A percentile compares a stretch with the other conserved stretches of the same genome.
Conservation (phyloP, 2,329 filamentous ascomycete species). For the Nannizzia gypsea region DNA sequence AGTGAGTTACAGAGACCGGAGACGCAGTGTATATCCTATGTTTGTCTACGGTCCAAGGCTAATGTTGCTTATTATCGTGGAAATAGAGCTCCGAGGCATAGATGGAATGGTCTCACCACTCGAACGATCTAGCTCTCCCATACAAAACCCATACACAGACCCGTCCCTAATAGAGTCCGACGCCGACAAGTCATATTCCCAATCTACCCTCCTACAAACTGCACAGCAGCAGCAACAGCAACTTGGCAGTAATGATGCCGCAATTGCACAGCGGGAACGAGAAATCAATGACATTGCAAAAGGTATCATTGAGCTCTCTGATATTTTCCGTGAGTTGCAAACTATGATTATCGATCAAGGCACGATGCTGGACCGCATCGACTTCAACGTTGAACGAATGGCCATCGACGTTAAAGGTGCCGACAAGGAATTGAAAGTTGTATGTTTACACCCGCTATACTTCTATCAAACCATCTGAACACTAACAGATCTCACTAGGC, state of each 20-base stretch:
- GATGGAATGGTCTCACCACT: conserved; percentile 48
- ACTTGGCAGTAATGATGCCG: conserved; percentile 58
- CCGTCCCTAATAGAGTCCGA: conserved; percentile 88
- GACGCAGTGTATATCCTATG: background rate
- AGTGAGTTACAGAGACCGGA: conserved; percentile 43
- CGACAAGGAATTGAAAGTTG: conserved; percentile 80
- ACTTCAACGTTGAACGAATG: conserved; percentile 97
- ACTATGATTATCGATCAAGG: conserved; percentile 90
- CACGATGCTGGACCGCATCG: conserved; percentile 83
- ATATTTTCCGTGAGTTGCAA: conserved; percentile 93
- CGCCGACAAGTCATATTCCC: conserved; percentile 81
- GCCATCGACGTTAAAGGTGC: conserved; percentile 84
- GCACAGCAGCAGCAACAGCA: conserved; percentile 51
- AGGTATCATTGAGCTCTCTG: conserved; percentile 91
- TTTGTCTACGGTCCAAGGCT: background rate
- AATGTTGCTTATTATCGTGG: conserved; percentile 10
- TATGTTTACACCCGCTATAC: conserved; percentile 19
- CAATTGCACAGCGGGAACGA: conserved; percentile 81
- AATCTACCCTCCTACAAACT: conserved; percentile 74
- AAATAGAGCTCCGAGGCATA: conserved; percentile 59
- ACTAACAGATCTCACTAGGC: conserved; percentile 34
- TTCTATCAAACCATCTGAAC: background rate
- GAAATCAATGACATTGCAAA: conserved; percentile 98
- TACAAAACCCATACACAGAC: conserved; percentile 60
- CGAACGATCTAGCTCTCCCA: conserved; percentile 39